These are phyloP conservation scores for Stagonosporopsis chrysanthemi DNA, from an alignment of 2,329 filamentous ascomycete species.

Conservation along the genomic window DNA sequence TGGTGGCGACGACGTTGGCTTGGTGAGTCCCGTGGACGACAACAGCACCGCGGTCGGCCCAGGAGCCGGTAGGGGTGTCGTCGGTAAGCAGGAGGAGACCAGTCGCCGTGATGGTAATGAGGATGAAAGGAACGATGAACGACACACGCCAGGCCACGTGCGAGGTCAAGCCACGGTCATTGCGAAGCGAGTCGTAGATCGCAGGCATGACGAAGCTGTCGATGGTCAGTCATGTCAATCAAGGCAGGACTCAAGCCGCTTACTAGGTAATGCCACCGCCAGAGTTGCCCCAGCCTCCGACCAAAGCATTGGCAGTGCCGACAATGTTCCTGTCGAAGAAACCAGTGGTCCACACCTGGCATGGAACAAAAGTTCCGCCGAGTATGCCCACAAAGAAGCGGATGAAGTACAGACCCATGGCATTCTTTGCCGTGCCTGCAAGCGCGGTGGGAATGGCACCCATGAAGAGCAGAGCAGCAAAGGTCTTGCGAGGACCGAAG, in stretches of 20 bases:
- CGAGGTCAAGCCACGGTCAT: conserved; percentile 63
- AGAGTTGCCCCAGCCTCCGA: conserved; percentile 84
- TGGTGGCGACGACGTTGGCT: conserved; percentile 58
- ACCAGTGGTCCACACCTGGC: conserved; percentile 90
- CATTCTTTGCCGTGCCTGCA: conserved; percentile 76
- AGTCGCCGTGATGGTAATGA: conserved; percentile 72
- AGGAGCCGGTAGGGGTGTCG: conserved; percentile 83
- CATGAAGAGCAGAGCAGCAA: conserved; percentile 76
- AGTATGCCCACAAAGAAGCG: conserved; percentile 85
- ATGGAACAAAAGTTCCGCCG: conserved; percentile 80
- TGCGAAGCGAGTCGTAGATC: conserved; percentile 78
- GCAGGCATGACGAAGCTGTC: conserved; percentile 85
- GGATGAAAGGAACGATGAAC: conserved; percentile 82
- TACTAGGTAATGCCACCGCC: conserved; percentile 87
- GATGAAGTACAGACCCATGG: conserved; percentile 71
- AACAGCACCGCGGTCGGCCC: conserved; percentile 73
- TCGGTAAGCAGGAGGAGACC: conserved; percentile 76
- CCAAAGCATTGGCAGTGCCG: conserved; percentile 84
- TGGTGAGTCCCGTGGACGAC: conserved; percentile 59
- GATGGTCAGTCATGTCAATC: conserved; percentile 14
- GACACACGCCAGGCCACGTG: conserved; percentile 83
- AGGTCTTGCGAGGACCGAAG: conserved; percentile 81
- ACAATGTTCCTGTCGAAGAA: conserved; percentile 95
- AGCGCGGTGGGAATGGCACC: conserved; percentile 84
- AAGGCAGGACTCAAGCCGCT: conserved; percentile 6